phyloP scores from a whole-genome alignment of 176 grass and related monocot species.

The barley (Hordeum vulgare) region MorexV3_pseudomolecules_assembly NC_058518.1:204772685-204773184 shows the following conservation, averaged over 20 bases:
- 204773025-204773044: constrained; percentile 52
- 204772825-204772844: neutral
- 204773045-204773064: neutral
- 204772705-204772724: constrained; percentile 62
- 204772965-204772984: constrained; percentile 76
- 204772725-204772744: constrained; percentile 65
- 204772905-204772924: constrained; percentile 57
- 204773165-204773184: neutral
- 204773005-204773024: constrained; percentile 71
- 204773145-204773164: neutral
- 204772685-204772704: constrained; percentile 82
- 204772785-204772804: constrained; percentile 65
- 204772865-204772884: neutral
- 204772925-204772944: constrained; percentile 47
- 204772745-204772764: constrained; percentile 61
- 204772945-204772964: constrained; percentile 92
- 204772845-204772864: neutral
- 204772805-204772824: neutral
- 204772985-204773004: constrained; percentile 60
- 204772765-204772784: constrained; percentile 59
- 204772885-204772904: constrained; percentile 84
- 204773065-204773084: neutral
- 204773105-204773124: neutral
- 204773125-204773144: neutral
- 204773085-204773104: neutral